phyloP scores from a whole-genome alignment of 129 eudicot species.

The Flaveria ramosissima region DNA sequence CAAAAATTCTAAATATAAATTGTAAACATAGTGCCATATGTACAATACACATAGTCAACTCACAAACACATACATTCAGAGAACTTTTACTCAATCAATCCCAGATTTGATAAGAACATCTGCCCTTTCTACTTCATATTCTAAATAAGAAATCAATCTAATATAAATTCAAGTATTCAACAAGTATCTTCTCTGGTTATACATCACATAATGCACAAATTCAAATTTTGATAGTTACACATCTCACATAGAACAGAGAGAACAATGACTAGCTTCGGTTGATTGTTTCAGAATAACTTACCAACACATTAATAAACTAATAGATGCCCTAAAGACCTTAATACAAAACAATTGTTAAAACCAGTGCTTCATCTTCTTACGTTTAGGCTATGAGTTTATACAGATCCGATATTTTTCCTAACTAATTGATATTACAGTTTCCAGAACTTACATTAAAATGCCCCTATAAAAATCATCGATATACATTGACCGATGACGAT shows the following conservation, averaged over 20 bases:
- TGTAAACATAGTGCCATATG: neutral
- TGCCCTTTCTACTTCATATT: neutral
- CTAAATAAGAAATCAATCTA: neutral
- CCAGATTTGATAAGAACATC: slow-evolving; percentile 5
- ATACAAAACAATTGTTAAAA: neutral
- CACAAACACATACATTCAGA: neutral
- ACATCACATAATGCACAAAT: neutral
- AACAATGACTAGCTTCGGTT: neutral
- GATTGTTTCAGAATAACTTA: neutral
- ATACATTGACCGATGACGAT: slow-evolving; percentile 17
- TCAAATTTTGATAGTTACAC: neutral
- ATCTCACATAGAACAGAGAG: neutral
- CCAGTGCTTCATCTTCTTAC: neutral
- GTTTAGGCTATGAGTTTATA: neutral
- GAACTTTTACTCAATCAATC: neutral
- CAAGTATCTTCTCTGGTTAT: neutral
- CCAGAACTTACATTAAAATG: neutral
- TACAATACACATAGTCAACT: neutral
- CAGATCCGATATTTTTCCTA: slow-evolving; percentile 14
- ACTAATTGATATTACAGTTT: neutral
- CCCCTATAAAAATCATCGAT: slow-evolving; percentile 2
- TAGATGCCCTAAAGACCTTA: neutral
- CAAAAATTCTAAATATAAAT: neutral
- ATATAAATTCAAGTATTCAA: neutral
- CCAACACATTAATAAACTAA: neutral